Conservation (phyloP, 192 early-diverging fungal species). For the Martensiomyces pterosporus region DNA sequence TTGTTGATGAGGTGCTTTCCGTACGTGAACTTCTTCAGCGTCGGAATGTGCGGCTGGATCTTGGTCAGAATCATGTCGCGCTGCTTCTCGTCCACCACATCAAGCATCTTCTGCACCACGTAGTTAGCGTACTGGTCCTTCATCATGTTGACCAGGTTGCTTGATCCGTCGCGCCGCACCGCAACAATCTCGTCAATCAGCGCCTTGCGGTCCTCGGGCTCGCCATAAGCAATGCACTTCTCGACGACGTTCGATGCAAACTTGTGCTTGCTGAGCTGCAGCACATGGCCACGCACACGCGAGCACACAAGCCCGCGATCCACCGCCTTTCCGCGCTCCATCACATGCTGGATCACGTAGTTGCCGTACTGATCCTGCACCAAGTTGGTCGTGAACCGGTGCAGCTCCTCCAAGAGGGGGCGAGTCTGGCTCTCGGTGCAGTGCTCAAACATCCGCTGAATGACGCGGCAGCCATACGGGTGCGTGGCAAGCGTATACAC, state of each 20-base stretch:
- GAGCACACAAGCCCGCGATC: slow-evolving; percentile 86
- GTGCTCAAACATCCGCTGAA: slow-evolving; percentile 99
- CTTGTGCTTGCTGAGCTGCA: slow-evolving; percentile 96
- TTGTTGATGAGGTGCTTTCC: slow-evolving; percentile 93
- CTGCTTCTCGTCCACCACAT: slow-evolving; percentile 92
- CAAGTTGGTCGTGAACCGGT: slow-evolving; percentile 83
- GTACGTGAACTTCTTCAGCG: slow-evolving; percentile 96
- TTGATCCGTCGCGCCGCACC: slow-evolving; percentile 69
- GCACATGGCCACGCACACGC: slow-evolving; percentile 88
- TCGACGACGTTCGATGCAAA: slow-evolving; percentile 99
- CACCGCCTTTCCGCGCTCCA: slow-evolving; percentile 84
- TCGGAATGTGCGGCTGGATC: slow-evolving; percentile 89
- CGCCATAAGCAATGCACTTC: slow-evolving; percentile 95
- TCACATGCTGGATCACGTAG: slow-evolving; percentile 98
- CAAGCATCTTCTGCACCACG: slow-evolving; percentile 99
- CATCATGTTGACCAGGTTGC: slow-evolving; percentile 95
- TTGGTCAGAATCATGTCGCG: slow-evolving; percentile 80
- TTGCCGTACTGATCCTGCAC: slow-evolving; percentile 99
- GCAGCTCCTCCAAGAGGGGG: slow-evolving; percentile 90
- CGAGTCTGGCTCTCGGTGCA: slow-evolving; percentile 82
- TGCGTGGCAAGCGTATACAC: slow-evolving; percentile 95
- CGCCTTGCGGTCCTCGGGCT: slow-evolving; percentile 74
- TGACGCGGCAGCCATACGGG: slow-evolving; percentile 97
- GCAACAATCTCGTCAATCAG: slow-evolving; percentile 92
- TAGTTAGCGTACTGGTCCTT: slow-evolving; percentile 99